Percentiles rank a stretch among this genome's conserved stretches.
Evolutionary conservation across 1,139 yeast species (phyloP).

Genomic region (Yamadazyma aaseri): DNA sequence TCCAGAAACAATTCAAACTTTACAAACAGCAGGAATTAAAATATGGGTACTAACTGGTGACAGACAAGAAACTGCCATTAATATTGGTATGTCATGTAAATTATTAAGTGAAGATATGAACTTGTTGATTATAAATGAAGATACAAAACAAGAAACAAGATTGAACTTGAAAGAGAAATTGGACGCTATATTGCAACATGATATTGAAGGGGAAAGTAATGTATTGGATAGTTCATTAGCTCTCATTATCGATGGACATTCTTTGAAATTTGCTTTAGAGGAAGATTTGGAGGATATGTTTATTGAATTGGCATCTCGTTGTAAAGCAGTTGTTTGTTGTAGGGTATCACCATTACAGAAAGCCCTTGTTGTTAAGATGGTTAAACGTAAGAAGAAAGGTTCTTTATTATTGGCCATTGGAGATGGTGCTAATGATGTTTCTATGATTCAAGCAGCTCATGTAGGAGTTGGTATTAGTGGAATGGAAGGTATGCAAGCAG

Average conservation of each 20-base stretch:
- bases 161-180: conserved; percentile 73
- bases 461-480: conserved; percentile 99
- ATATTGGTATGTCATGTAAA: conserved; percentile 97
- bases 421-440: conserved; percentile 98
- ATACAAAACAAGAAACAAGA: conserved; percentile 68
- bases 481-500: conserved; percentile 99
- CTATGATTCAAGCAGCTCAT: conserved; percentile 98
- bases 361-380: conserved; percentile 92
- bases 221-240: conserved; percentile 71
- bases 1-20: conserved; percentile 92
- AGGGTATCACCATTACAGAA: conserved; percentile 97
- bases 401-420: conserved; percentile 90
- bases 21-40: conserved; percentile 95
- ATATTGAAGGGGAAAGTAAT: conserved; percentile 57
- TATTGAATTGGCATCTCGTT: conserved; percentile 75
- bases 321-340: conserved; percentile 93
- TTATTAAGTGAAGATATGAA: conserved; percentile 95
- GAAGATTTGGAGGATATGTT: conserved; percentile 76
- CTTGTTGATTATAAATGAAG: conserved; percentile 84
- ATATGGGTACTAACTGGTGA: conserved; percentile 99
- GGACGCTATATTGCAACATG: conserved; percentile 69
- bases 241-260: conserved; percentile 89
- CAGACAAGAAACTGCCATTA: conserved; percentile 98
- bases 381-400: conserved; percentile 53
- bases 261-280: conserved; percentile 82